These are phyloP conservation scores for Drechslerella coelobrocha DNA, from an alignment of 2,329 filamentous ascomycete genomes.

Conservation along the genomic window DNA sequence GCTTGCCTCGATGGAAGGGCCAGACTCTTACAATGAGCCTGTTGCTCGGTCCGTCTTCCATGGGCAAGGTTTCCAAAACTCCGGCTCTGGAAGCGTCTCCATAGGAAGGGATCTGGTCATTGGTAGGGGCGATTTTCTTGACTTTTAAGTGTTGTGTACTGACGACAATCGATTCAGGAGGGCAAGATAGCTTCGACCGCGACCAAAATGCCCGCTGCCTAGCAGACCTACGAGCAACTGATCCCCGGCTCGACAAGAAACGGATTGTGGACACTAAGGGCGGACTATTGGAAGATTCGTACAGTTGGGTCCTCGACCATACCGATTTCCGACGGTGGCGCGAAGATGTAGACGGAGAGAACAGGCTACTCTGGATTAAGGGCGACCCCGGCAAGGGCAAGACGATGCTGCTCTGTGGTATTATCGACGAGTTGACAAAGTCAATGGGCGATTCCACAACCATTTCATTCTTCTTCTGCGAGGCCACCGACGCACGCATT, in stretches of 20 bases:
- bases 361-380: conserved; percentile 58
- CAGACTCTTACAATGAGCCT: no score
- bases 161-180: neutral
- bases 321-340: conserved; percentile 55
- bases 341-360: conserved; percentile 36
- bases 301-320: conserved; percentile 58
- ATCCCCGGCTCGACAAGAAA: conserved; percentile 57
- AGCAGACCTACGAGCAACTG: conserved; percentile 54
- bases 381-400: conserved; percentile 61
- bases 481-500: conserved; percentile 55
- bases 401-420: conserved; percentile 60
- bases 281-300: conserved; percentile 56
- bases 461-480: conserved; percentile 57
- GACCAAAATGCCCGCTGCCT: conserved; percentile 46
- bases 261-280: conserved; percentile 58
- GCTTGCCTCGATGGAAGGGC: no score
- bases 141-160: neutral
- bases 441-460: no score
- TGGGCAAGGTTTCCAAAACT: conserved; percentile 14
- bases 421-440: conserved; percentile 56
- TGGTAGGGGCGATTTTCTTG: conserved; percentile 3
- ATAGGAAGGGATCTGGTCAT: conserved; percentile 16
- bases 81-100: conserved; percentile 13
- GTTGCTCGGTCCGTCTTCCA: neutral
- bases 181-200: neutral